Percentiles rank a stretch among this genome's conserved stretches.
These are phyloP conservation scores for sweet orange (Citrus sinensis) DNA, from an alignment of 345 rosid genomes.

Conservation along the genomic window DNA sequence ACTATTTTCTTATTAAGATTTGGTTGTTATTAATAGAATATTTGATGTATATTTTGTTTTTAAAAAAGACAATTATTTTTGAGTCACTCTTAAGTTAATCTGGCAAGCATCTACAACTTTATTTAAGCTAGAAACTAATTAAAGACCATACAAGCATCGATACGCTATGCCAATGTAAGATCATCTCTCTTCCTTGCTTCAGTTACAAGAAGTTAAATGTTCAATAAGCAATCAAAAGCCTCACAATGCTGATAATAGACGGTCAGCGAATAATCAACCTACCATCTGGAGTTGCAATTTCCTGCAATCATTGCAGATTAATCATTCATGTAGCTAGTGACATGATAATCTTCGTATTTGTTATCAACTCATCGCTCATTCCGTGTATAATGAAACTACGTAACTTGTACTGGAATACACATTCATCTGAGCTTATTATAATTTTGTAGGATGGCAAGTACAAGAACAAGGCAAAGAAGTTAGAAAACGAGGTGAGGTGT, in stretches of 20 bases:
- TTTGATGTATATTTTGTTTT: too few species aligned
- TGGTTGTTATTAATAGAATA: neutral
- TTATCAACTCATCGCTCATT: neutral
- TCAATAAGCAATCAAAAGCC: neutral
- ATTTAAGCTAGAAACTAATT: neutral
- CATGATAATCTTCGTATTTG: neutral
- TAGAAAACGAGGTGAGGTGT: conserved; percentile 31
- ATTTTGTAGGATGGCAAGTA: conserved; percentile 16
- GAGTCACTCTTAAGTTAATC: too few species aligned
- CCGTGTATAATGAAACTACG: neutral
- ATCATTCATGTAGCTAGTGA: neutral
- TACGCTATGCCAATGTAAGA: neutral
- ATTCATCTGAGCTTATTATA: neutral
- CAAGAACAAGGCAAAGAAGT: conserved; percentile 11
- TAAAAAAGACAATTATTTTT: too few species aligned
- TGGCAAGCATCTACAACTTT: neutral
- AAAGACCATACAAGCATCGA: neutral
- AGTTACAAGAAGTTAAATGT: neutral
- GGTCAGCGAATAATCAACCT: conserved; percentile 17
- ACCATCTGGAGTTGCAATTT: conserved; percentile 16
- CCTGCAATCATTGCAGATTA: conserved; percentile 10
- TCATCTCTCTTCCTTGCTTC: neutral
- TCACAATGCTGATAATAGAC: neutral
- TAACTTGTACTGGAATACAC: neutral
- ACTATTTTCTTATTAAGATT: neutral